A percentile compares a stretch with the other conserved stretches of the same genome.
phyloP scores from a whole-genome alignment of 208 protist genomes.

The Wallacemonas sp. region DNA sequence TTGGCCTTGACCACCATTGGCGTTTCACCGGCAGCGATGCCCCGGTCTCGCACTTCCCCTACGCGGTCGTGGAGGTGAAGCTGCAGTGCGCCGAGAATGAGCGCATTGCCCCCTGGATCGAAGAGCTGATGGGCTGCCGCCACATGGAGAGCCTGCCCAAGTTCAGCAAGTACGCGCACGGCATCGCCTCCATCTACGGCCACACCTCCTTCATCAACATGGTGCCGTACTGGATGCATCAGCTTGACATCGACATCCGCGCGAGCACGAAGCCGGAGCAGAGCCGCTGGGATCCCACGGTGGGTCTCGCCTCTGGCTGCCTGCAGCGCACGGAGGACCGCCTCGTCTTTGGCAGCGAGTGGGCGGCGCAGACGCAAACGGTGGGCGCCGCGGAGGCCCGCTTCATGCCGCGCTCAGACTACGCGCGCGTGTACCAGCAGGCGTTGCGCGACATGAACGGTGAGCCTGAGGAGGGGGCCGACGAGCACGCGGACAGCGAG shows the following conservation, averaged over 20 bases:
- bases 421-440: slow-evolving; percentile 71
- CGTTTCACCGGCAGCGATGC: slow-evolving; percentile 76
- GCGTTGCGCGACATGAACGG: slow-evolving; percentile 38
- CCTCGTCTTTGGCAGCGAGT: slow-evolving; percentile 70
- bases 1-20: slow-evolving; percentile 86
- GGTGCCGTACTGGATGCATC: slow-evolving; percentile 91
- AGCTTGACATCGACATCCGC: slow-evolving; percentile 88
- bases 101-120: slow-evolving; percentile 87
- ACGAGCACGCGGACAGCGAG: neutral
- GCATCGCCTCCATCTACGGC: slow-evolving; percentile 86
- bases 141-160: slow-evolving; percentile 91
- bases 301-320: slow-evolving; percentile 75
- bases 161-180: slow-evolving; percentile 91
- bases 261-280: slow-evolving; percentile 86
- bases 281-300: slow-evolving; percentile 80
- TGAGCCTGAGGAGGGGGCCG: slow-evolving; percentile 9
- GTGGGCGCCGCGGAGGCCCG: slow-evolving; percentile 81
- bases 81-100: slow-evolving; percentile 90
- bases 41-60: slow-evolving; percentile 77
- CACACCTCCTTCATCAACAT: slow-evolving; percentile 87
- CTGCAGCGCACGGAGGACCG: slow-evolving; percentile 80
- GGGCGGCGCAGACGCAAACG: slow-evolving; percentile 75
- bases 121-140: slow-evolving; percentile 88
- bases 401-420: slow-evolving; percentile 81
- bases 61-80: slow-evolving; percentile 89